Conservation (phyloP, 345 rosid genomes). For the Sonneratia alba region DNA sequence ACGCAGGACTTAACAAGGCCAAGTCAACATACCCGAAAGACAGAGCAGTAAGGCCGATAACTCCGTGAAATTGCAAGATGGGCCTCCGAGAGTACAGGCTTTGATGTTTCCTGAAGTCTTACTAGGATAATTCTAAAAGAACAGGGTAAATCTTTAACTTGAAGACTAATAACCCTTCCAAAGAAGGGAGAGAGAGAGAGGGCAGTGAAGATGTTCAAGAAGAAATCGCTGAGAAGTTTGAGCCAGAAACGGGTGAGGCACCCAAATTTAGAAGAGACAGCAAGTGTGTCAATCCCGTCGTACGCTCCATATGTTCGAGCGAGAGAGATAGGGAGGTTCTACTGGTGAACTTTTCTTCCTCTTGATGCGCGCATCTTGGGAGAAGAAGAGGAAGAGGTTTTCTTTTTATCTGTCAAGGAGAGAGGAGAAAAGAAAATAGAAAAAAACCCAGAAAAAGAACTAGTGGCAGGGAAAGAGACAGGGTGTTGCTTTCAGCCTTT, state of each 20-base stretch:
- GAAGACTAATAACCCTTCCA: not conserved
- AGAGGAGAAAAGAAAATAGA: slow-evolving; percentile 5
- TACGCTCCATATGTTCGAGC: slow-evolving; percentile 1
- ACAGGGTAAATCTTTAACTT: too few species aligned
- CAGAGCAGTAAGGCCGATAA: not conserved
- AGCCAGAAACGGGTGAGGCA: slow-evolving; percentile 4
- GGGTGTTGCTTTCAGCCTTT: slow-evolving; percentile 42
- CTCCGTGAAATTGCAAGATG: not conserved
- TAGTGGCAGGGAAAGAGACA: slow-evolving; percentile 49
- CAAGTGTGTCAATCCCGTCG: slow-evolving; percentile 5
- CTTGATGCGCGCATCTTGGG: slow-evolving; percentile 28
- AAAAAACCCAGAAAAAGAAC: slow-evolving; percentile 19
- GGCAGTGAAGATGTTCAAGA: not conserved
- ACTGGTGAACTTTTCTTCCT: slow-evolving; percentile 14
- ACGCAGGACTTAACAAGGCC: not conserved
- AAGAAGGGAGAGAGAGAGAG: not conserved
- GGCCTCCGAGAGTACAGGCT: not conserved
- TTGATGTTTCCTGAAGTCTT: not conserved
- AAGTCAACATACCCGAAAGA: not conserved
- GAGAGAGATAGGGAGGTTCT: slow-evolving; percentile 7
- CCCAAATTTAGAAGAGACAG: slow-evolving; percentile 9
- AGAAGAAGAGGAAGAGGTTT: not conserved
- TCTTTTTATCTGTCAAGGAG: not conserved
- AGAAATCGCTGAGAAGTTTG: not conserved
- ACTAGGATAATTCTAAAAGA: not conserved